A percentile compares a stretch with the other conserved stretches of the same genome.
Conservation (phyloP, 2,329 filamentous ascomycete species). For the Fusarium drepaniforme region DNA sequence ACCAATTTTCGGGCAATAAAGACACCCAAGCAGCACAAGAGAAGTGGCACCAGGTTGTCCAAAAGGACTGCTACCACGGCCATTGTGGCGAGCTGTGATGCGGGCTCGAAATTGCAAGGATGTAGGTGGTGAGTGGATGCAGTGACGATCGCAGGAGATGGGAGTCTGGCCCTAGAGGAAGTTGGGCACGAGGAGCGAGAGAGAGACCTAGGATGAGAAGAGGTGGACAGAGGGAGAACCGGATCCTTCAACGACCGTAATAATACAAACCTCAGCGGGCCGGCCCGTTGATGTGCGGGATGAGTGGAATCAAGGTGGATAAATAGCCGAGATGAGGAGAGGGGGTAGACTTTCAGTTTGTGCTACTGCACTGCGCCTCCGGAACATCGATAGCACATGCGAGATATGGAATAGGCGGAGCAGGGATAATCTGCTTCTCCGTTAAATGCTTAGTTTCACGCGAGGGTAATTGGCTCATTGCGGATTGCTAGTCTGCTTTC, state of each 20-base stretch:
- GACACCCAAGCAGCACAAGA: not conserved
- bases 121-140: not conserved
- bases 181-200: not conserved
- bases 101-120: no score
- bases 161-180: not conserved
- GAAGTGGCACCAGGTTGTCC: not conserved
- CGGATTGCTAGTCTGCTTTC: not conserved
- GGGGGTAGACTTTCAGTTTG: not conserved
- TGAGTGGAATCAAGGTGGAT: not conserved
- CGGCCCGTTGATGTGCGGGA: not conserved
- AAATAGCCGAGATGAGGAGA: not conserved
- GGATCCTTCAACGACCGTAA: not conserved
- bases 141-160: not conserved
- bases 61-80: not conserved
- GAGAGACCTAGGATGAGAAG: not conserved
- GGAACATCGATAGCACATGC: not conserved
- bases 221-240: not conserved
- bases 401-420: not conserved
- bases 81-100: not conserved
- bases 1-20: slow-evolving; percentile 3
- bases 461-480: not conserved
- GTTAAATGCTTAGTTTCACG: not conserved
- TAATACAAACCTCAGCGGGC: not conserved
- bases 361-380: not conserved
- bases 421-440: not conserved